Evolutionary conservation across 2,329 filamentous ascomycete genomes (phyloP).

Genomic region (Cylindrodendrum hubeiense): DNA sequence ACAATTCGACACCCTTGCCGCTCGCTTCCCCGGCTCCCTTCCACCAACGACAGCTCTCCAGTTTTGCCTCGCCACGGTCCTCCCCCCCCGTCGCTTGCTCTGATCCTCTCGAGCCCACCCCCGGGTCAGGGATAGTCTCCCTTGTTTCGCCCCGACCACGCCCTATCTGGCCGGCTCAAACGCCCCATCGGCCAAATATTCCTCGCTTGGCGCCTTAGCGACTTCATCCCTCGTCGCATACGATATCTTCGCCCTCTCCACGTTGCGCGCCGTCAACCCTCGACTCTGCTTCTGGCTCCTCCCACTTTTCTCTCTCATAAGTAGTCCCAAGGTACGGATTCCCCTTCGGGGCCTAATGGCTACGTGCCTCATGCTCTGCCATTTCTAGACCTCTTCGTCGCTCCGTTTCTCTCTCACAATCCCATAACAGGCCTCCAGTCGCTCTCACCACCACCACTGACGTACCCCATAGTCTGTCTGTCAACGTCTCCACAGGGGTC

Average conservation of each 20-base stretch:
- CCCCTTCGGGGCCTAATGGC: background rate
- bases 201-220: constrained; percentile 42
- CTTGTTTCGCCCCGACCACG: constrained; percentile 43
- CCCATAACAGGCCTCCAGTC: constrained; percentile 15
- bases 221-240: constrained; percentile 34
- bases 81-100: constrained; percentile 37
- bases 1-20: constrained; percentile 42
- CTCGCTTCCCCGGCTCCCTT: constrained; percentile 35
- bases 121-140: constrained; percentile 41
- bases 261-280: constrained; percentile 19
- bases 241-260: constrained; percentile 31
- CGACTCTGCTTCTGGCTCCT: constrained; percentile 13
- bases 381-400: background rate
- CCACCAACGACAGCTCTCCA: constrained; percentile 44
- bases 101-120: constrained; percentile 33
- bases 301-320: constrained; percentile 17
- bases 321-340: constrained; percentile 6
- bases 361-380: constrained; percentile 5
- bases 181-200: constrained; percentile 46
- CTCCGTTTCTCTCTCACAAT: constrained; percentile 8
- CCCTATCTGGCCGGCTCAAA: constrained; percentile 43
- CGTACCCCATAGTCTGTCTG: constrained; percentile 43
- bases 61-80: constrained; percentile 23
- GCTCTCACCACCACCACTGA: constrained; percentile 25
- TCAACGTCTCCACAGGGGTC: constrained; percentile 45